phyloP scores from a whole-genome alignment of 2,329 filamentous ascomycete species.

The Calycina marina region DNA sequence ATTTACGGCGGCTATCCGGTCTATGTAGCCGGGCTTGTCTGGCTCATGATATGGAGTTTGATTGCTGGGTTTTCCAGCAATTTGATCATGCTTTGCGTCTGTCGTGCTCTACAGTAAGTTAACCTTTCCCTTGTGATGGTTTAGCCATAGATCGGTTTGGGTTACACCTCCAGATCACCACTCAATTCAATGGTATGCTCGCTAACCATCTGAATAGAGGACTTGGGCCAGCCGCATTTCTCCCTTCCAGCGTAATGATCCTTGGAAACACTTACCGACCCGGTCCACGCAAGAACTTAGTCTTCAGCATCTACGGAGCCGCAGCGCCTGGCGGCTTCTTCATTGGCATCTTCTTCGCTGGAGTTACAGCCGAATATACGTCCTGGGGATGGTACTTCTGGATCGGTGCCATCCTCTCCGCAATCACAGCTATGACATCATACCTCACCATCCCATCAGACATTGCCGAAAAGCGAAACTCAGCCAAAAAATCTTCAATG shows the following conservation, averaged over 20 bases:
- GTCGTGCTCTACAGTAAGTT: constrained; percentile 62
- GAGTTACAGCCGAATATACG: constrained; percentile 41
- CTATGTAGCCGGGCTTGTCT: constrained; percentile 43
- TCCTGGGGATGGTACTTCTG: constrained; percentile 56
- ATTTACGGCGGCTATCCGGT: constrained; percentile 47
- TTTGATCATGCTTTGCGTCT: constrained; percentile 56
- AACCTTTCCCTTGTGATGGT: too few species aligned
- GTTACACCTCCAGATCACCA: too few species aligned
- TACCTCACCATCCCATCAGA: constrained; percentile 36
- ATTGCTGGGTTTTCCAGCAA: constrained; percentile 55
- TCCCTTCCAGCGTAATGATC: constrained; percentile 54
- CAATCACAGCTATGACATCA: constrained; percentile 30
- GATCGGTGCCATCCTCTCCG: constrained; percentile 40
- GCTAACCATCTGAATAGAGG: too few species aligned
- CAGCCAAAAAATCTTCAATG: constrained; percentile 35
- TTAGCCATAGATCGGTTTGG: too few species aligned
- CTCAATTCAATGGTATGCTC: too few species aligned
- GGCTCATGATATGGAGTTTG: constrained; percentile 56
- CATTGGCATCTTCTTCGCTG: constrained; percentile 54
- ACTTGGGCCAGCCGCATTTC: constrained; percentile 55
- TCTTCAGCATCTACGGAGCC: constrained; percentile 42
- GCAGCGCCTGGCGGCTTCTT: constrained; percentile 41
- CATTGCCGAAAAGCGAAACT: constrained; percentile 22
- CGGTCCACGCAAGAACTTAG: constrained; percentile 52
- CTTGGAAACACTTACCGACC: constrained; percentile 51